Conservation (phyloP, 2,329 filamentous ascomycete species). For the Cordyceps pruinosa region DNA sequence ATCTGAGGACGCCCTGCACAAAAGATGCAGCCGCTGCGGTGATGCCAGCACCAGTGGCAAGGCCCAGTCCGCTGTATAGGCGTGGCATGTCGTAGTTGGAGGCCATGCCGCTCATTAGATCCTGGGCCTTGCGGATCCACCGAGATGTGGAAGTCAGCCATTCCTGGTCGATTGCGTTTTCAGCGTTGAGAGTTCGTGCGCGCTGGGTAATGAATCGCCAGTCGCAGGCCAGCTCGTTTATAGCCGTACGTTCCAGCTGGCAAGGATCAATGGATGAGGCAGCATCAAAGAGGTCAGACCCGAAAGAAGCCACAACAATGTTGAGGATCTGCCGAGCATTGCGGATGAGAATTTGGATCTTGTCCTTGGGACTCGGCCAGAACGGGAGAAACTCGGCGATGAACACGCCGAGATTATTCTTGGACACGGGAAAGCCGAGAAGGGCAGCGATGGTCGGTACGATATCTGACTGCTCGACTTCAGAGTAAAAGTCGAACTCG, state of each 20-base stretch:
- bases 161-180: slow-evolving; percentile 25
- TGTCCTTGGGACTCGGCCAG: slow-evolving; percentile 53
- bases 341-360: slow-evolving; percentile 60
- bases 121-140: slow-evolving; percentile 69
- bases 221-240: slow-evolving; percentile 59
- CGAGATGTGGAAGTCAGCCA: slow-evolving; percentile 39
- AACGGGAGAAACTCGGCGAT: slow-evolving; percentile 72
- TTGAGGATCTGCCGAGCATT: slow-evolving; percentile 77
- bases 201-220: slow-evolving; percentile 44
- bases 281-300: slow-evolving; percentile 35
- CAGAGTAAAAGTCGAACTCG: slow-evolving; percentile 77
- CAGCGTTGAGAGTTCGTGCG: slow-evolving; percentile 18
- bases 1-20: background rate
- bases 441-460: slow-evolving; percentile 82
- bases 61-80: slow-evolving; percentile 42
- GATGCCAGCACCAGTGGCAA: slow-evolving; percentile 36
- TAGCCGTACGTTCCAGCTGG: slow-evolving; percentile 27
- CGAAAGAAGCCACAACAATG: slow-evolving; percentile 69
- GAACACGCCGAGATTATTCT: slow-evolving; percentile 84
- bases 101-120: slow-evolving; percentile 77
- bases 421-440: slow-evolving; percentile 78
- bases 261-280: slow-evolving; percentile 30
- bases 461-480: slow-evolving; percentile 90
- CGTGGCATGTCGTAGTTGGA: slow-evolving; percentile 79
- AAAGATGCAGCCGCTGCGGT: slow-evolving; percentile 12